A percentile compares a stretch with the other conserved stretches of the same genome.
Conservation (phyloP, 1,284 basidiomycete species). For the Pseudozyma sp. region DNA sequence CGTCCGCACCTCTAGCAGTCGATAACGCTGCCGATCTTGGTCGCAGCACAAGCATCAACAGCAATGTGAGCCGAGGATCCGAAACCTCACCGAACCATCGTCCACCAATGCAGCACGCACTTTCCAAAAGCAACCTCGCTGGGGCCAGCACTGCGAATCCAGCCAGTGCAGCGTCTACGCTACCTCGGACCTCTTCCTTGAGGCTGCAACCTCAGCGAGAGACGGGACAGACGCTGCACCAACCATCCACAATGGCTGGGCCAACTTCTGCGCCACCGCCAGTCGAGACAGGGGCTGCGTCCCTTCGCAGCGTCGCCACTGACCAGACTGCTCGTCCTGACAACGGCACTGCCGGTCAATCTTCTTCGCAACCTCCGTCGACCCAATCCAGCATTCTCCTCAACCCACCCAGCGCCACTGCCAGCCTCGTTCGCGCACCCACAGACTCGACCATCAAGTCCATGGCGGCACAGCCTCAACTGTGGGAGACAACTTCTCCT, state of each 20-base stretch:
- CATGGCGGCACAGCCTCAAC: slow-evolving; percentile 37
- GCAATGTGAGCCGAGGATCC: slow-evolving; percentile 17
- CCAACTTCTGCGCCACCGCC: background rate
- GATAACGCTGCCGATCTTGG: slow-evolving; percentile 19
- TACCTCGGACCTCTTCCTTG: slow-evolving; percentile 7
- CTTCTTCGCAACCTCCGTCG: background rate
- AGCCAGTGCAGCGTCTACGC: background rate
- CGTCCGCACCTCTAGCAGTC: slow-evolving; percentile 13
- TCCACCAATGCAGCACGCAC: slow-evolving; percentile 10
- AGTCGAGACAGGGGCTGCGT: slow-evolving; percentile 19
- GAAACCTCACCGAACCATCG: slow-evolving; percentile 5
- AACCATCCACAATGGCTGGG: slow-evolving; percentile 5
- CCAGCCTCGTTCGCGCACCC: slow-evolving; percentile 34
- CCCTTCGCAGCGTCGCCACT: slow-evolving; percentile 28
- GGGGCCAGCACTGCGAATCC: background rate
- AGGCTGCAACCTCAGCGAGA: slow-evolving; percentile 16
- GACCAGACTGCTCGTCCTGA: slow-evolving; percentile 26
- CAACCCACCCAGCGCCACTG: slow-evolving; percentile 1
- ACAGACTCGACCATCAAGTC: slow-evolving; percentile 43
- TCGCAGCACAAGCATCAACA: slow-evolving; percentile 34
- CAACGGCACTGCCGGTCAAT: background rate
- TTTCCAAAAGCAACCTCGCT: slow-evolving; percentile 15
- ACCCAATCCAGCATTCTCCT: slow-evolving; percentile 4
- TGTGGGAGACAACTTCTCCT: slow-evolving; percentile 26
- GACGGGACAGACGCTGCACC: slow-evolving; percentile 8